phyloP scores from a whole-genome alignment of 108 stramenopile genomes.

The Cyclotella kingstonii region DNA sequence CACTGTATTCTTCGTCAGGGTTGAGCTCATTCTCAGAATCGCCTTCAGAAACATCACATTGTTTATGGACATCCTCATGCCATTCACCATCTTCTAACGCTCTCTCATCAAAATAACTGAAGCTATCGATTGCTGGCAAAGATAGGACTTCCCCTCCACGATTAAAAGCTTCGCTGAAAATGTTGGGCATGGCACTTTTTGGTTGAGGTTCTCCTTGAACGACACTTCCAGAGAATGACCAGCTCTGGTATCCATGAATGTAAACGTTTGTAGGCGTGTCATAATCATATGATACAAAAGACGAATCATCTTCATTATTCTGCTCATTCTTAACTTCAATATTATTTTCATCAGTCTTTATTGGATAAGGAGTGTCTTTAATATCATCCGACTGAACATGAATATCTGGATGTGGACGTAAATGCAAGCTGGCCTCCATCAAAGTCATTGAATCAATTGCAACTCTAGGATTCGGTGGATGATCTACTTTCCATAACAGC shows the following conservation, averaged over 20 bases:
- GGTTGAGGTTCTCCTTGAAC: constrained; percentile 74
- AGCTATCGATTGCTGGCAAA: background rate
- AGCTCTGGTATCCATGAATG: constrained; percentile 84
- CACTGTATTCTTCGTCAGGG: constrained; percentile 3
- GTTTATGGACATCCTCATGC: constrained; percentile 8
- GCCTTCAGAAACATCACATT: too few species aligned
- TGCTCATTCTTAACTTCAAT: background rate
- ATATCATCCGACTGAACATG: too few species aligned
- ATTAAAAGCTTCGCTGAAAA: constrained; percentile 78
- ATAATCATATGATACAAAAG: constrained; percentile 31
- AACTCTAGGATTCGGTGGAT: constrained; percentile 49
- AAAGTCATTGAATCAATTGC: constrained; percentile 74
- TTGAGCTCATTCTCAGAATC: background rate
- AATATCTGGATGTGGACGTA: constrained; percentile 11
- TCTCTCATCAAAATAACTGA: constrained; percentile 5
- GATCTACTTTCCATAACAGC: constrained; percentile 79
- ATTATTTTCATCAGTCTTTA: background rate
- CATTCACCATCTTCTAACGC: constrained; percentile 11
- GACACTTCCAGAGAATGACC: constrained; percentile 81
- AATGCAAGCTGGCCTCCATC: constrained; percentile 63
- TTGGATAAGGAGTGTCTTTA: background rate
- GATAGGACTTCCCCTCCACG: constrained; percentile 52
- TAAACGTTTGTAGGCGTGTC: constrained; percentile 72
- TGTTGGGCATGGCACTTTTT: constrained; percentile 66
- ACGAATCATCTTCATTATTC: background rate